These are phyloP conservation scores for Fusarium marasasianum DNA, from an alignment of 2,329 filamentous ascomycete species.

Conservation along the genomic window DNA sequence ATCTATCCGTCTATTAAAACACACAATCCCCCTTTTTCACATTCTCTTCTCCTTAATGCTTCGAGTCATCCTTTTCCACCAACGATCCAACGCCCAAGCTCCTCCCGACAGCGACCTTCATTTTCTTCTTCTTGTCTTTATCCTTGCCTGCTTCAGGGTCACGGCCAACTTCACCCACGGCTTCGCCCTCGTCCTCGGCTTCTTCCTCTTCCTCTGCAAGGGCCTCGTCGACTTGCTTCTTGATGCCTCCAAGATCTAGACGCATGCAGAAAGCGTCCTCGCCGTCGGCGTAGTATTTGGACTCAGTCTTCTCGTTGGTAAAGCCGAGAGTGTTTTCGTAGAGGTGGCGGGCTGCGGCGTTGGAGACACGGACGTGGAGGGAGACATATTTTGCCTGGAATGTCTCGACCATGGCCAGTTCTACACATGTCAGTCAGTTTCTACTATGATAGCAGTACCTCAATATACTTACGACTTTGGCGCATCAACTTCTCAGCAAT, in stretches of 20 bases:
- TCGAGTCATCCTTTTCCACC: constrained; percentile 74
- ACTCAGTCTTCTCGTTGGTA: constrained; percentile 84
- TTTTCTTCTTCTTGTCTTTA: constrained; percentile 60
- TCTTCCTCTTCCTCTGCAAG: constrained; percentile 54
- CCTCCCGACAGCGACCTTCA: constrained; percentile 87
- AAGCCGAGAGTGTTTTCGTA: constrained; percentile 95
- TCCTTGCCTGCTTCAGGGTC: constrained; percentile 52
- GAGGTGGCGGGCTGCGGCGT: constrained; percentile 87
- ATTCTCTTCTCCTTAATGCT: constrained; percentile 25
- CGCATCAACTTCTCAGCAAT: constrained; percentile 98
- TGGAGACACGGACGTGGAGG: constrained; percentile 94
- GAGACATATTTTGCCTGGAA: constrained; percentile 93
- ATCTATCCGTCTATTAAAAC: constrained; percentile 42
- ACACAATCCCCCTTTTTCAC: neutral
- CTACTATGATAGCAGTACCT: no score
- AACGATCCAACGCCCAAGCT: constrained; percentile 80
- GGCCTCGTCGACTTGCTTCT: constrained; percentile 55
- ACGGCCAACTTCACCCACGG: constrained; percentile 72
- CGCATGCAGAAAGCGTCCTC: constrained; percentile 97
- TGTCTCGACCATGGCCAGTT: constrained; percentile 96
- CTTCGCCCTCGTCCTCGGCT: constrained; percentile 71
- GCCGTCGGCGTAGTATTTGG: constrained; percentile 96
- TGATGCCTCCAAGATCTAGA: constrained; percentile 77
- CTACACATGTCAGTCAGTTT: constrained; percentile 53
- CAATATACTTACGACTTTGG: constrained; percentile 78